phyloP scores from a whole-genome alignment of 306 rosid species.

The Datisca glomerata region DNA sequence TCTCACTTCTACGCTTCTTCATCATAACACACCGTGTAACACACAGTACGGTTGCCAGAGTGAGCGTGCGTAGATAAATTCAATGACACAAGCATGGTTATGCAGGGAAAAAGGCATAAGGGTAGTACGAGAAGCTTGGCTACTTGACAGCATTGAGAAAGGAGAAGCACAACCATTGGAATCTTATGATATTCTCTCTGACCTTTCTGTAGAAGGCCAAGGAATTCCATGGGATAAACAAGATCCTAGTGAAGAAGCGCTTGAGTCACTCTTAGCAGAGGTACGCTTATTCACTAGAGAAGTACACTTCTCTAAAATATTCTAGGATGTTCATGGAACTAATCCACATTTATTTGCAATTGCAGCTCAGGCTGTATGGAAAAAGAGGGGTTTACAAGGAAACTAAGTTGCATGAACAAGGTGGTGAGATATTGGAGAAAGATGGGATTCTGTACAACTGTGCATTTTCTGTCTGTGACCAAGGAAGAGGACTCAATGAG shows the following conservation, averaged over 20 bases:
- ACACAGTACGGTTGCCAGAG: too few relatives aligned
- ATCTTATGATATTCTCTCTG: constrained; percentile 58
- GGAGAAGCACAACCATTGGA: constrained; percentile 76
- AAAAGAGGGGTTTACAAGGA: constrained; percentile 71
- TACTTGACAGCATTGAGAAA: constrained; percentile 57
- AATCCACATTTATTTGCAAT: too few relatives aligned
- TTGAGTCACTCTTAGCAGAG: constrained; percentile 58
- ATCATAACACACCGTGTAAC: too few relatives aligned
- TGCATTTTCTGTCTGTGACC: constrained; percentile 65
- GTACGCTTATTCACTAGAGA: constrained; percentile 22
- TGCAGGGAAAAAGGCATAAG: constrained; percentile 53
- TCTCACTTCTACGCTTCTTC: background rate
- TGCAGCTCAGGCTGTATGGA: constrained; percentile 80
- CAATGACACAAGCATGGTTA: too few relatives aligned
- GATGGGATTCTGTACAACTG: constrained; percentile 71
- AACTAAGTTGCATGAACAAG: constrained; percentile 52
- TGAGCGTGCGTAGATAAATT: too few relatives aligned
- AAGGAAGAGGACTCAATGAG: constrained; percentile 68
- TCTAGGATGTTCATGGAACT: too few relatives aligned
- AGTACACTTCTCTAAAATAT: too few relatives aligned
- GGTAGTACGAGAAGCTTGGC: constrained; percentile 64
- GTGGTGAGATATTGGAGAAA: constrained; percentile 50
- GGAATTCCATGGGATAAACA: constrained; percentile 81
- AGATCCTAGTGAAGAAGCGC: constrained; percentile 66
- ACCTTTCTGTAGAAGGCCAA: constrained; percentile 58